A percentile compares a stretch with the other conserved stretches of the same genome.
Conservation (phyloP, 2,329 filamentous ascomycete species). For the Delphinella strobiligena region DNA sequence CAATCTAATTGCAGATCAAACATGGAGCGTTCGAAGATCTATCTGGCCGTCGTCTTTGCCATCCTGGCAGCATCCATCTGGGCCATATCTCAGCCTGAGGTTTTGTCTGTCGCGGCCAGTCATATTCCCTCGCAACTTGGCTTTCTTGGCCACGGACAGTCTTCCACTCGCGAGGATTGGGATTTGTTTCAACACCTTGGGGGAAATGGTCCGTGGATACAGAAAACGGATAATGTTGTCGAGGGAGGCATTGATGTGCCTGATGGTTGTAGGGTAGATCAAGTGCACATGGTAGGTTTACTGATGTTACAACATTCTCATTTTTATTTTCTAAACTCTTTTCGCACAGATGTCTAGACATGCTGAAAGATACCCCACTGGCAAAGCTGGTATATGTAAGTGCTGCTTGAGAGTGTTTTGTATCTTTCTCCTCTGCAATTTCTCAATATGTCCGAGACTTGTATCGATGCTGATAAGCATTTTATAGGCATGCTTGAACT, state of each 20-base stretch:
- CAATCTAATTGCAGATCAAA: too few species aligned
- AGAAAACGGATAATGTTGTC: conserved; percentile 31
- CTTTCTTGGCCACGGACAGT: not conserved
- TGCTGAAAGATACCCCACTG: conserved; percentile 45
- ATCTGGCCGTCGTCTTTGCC: too few species aligned
- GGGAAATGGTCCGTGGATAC: conserved; percentile 44
- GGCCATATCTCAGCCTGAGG: not conserved
- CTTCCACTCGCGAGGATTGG: conserved; percentile 22
- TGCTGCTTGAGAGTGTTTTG: too few species aligned
- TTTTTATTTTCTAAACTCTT: conserved; percentile 6
- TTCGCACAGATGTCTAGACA: conserved; percentile 41
- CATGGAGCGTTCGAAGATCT: too few species aligned
- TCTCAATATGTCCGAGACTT: not conserved
- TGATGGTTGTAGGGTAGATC: conserved; percentile 38
- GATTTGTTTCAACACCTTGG: conserved; percentile 42
- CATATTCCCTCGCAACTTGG: too few species aligned
- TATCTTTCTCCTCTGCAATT: not conserved
- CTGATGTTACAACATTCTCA: too few species aligned
- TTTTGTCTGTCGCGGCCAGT: too few species aligned
- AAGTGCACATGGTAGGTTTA: conserved; percentile 47
- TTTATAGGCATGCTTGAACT: conserved; percentile 34
- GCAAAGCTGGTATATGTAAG: conserved; percentile 36
- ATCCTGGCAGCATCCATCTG: not conserved
- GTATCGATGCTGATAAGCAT: not conserved
- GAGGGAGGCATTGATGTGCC: conserved; percentile 32